Conservation (phyloP, 768 basidiomycete species). For the Rhodocollybia butyracea region DNA sequence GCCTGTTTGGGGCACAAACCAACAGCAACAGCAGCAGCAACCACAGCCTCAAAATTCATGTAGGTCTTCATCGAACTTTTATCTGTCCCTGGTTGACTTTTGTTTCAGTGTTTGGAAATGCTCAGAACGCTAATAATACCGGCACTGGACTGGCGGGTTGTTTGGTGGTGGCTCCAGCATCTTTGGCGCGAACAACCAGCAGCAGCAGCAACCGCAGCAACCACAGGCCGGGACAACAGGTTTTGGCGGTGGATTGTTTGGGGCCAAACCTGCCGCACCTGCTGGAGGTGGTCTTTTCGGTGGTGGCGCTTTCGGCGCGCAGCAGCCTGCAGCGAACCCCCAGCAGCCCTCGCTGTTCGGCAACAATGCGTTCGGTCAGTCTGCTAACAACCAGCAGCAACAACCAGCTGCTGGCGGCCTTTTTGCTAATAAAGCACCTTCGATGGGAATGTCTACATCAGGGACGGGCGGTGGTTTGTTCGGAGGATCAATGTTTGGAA, state of each 20-base stretch:
- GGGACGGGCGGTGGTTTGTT: constrained; percentile 41
- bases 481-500: constrained; percentile 29
- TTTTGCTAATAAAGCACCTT: constrained; percentile 50
- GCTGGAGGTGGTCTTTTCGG: constrained; percentile 29
- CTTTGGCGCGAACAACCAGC: constrained; percentile 27
- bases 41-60: constrained; percentile 29
- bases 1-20: constrained; percentile 30
- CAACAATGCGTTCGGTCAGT: constrained; percentile 47
- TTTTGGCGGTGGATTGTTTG: constrained; percentile 37
- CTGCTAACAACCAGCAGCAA: constrained; percentile 33
- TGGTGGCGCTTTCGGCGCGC: constrained; percentile 40
- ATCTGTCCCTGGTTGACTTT: constrained; percentile 2
- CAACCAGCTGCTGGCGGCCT: constrained; percentile 44
- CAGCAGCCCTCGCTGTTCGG: constrained; percentile 40
- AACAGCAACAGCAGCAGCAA: constrained; percentile 33
- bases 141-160: constrained; percentile 22
- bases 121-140: constrained; percentile 23
- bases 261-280: constrained; percentile 36
- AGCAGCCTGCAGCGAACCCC: constrained; percentile 26
- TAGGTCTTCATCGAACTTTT: constrained; percentile 18
- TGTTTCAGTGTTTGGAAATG: constrained; percentile 33
- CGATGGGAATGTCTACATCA: constrained; percentile 41
- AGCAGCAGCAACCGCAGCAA: constrained; percentile 33
- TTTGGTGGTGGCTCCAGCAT: constrained; percentile 32
- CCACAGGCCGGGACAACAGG: constrained; percentile 28